These are phyloP conservation scores for Penicillium cosmopolitanum DNA, from an alignment of 495 filamentous ascomycete species.

Conservation along the genomic window DNA sequence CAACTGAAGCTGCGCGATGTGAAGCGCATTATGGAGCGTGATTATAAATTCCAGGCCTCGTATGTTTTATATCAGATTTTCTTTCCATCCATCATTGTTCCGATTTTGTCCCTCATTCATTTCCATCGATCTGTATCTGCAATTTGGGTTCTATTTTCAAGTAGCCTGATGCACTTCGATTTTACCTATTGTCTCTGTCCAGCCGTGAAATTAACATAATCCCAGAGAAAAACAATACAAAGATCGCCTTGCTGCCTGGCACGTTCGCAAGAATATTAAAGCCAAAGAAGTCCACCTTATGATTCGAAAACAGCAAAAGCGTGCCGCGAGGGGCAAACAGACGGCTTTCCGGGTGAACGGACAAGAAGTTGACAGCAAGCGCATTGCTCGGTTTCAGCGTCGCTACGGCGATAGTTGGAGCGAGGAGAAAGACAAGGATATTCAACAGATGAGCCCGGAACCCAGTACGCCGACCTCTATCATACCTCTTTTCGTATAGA, in stretches of 20 bases:
- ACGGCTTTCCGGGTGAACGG: conserved; percentile 46
- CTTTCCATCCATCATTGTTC: background rate
- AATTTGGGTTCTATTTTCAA: too few species aligned
- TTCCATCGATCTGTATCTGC: too few species aligned
- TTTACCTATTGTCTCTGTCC: background rate
- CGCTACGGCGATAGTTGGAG: conserved; percentile 36
- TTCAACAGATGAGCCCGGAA: conserved; percentile 35
- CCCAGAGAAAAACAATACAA: conserved; percentile 52
- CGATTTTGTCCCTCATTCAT: too few species aligned
- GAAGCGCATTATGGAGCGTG: conserved; percentile 46
- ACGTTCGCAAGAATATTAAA: conserved; percentile 51
- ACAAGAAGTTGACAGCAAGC: conserved; percentile 43
- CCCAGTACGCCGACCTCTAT: conserved; percentile 31
- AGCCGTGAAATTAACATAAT: conserved; percentile 8
- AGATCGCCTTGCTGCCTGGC: conserved; percentile 49
- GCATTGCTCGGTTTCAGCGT: conserved; percentile 44
- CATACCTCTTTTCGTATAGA: background rate
- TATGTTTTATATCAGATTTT: conserved; percentile 24
- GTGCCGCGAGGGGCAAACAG: conserved; percentile 46
- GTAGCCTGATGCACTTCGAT: too few species aligned
- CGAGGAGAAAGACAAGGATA: conserved; percentile 26
- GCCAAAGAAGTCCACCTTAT: conserved; percentile 47
- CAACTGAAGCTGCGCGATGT: conserved; percentile 50
- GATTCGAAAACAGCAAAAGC: conserved; percentile 48
- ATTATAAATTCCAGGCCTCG: conserved; percentile 48